Conservation (phyloP, 441 rosid genomes). For the Erodium moschatum region DNA sequence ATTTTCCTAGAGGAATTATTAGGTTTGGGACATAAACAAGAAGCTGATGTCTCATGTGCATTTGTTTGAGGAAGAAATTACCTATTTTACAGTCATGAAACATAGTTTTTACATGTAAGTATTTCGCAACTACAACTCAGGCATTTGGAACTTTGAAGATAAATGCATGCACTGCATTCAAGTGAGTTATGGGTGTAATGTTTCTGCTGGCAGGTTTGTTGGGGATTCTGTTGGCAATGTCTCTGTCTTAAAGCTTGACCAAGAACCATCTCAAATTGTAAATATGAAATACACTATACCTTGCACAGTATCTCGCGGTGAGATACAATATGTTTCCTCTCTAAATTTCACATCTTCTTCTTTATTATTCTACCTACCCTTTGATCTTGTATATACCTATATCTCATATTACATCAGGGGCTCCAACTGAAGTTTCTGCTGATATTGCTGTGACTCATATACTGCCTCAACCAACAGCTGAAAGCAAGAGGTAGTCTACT, state of each 20-base stretch:
- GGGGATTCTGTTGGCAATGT: constrained; percentile 77
- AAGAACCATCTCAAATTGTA: constrained; percentile 32
- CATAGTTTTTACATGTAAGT: constrained; percentile 59
- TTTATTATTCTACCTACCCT: not conserved
- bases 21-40: constrained; percentile 89
- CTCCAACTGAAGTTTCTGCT: constrained; percentile 38
- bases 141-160: not conserved
- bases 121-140: not conserved
- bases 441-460: constrained; percentile 49
- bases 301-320: constrained; percentile 64
- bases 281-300: constrained; percentile 67
- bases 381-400: constrained; percentile 12
- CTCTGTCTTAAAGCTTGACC: constrained; percentile 55
- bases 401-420: constrained; percentile 34
- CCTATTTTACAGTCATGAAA: constrained; percentile 58
- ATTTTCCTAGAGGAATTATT: constrained; percentile 18
- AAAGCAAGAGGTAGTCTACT: constrained; percentile 59
- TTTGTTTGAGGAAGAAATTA: constrained; percentile 44
- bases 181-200: constrained; percentile 16
- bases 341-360: not conserved
- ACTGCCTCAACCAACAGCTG: constrained; percentile 69
- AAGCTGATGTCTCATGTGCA: constrained; percentile 47
- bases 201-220: constrained; percentile 43
- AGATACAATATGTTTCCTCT: constrained; percentile 16
- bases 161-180: not conserved